Evolutionary conservation across 2,329 filamentous ascomycete species (phyloP).

Genomic region (Xylariomycetidae sp.): DNA sequence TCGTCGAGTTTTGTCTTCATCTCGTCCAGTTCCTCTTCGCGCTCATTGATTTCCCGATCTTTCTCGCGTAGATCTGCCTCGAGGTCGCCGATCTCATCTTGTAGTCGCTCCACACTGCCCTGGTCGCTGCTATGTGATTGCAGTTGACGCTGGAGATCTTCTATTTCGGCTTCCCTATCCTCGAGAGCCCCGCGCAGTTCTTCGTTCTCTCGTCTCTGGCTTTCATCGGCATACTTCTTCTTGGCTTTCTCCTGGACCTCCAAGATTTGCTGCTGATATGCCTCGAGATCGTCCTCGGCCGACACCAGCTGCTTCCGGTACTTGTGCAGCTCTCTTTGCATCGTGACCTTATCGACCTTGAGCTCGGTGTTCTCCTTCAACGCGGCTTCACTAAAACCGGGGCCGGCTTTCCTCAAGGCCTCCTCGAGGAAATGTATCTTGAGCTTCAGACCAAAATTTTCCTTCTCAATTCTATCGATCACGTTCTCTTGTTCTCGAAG

Average conservation of each 20-base stretch:
- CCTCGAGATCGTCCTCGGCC: slow-evolving; percentile 82
- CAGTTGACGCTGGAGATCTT: slow-evolving; percentile 56
- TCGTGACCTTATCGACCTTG: slow-evolving; percentile 83
- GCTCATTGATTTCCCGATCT: slow-evolving; percentile 66
- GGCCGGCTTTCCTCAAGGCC: slow-evolving; percentile 78
- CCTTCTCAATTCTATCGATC: slow-evolving; percentile 94
- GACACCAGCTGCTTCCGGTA: slow-evolving; percentile 80
- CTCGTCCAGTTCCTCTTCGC: slow-evolving; percentile 69
- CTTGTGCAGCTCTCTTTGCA: slow-evolving; percentile 80
- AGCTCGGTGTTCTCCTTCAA: slow-evolving; percentile 94
- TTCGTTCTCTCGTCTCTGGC: slow-evolving; percentile 57
- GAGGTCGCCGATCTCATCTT: slow-evolving; percentile 70
- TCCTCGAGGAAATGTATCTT: slow-evolving; percentile 98
- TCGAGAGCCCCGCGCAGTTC: slow-evolving; percentile 52
- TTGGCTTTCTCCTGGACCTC: slow-evolving; percentile 81
- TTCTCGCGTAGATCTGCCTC: slow-evolving; percentile 74
- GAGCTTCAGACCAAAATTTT: slow-evolving; percentile 94
- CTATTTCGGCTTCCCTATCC: slow-evolving; percentile 55
- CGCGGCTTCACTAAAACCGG: slow-evolving; percentile 82
- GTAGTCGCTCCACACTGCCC: slow-evolving; percentile 60
- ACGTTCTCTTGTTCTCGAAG: slow-evolving; percentile 92
- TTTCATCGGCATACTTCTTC: slow-evolving; percentile 68
- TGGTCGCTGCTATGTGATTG: slow-evolving; percentile 52
- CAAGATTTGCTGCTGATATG: slow-evolving; percentile 73
- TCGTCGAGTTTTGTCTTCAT: slow-evolving; percentile 52